A percentile compares a stretch with the other conserved stretches of the same genome.
Evolutionary conservation across 1,284 basidiomycete species (phyloP).

Genomic region (Tilletia walkeri): DNA sequence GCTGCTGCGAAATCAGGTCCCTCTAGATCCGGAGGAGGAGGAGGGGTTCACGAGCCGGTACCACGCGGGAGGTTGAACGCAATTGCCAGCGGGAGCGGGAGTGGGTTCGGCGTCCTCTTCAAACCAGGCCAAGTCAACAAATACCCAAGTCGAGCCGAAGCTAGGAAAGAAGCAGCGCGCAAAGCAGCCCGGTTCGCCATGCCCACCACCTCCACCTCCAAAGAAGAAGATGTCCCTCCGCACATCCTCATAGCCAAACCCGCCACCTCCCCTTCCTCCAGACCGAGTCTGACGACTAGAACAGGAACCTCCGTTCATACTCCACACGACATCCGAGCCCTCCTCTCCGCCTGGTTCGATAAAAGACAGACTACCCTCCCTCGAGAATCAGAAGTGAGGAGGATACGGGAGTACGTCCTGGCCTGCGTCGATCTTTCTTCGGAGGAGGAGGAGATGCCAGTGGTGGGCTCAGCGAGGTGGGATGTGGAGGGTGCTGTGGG

Average conservation of each 20-base stretch:
- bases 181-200: conserved; percentile 18
- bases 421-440: conserved; percentile 9
- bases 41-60: background rate
- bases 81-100: background rate
- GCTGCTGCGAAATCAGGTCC: background rate
- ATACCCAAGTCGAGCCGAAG: conserved; percentile 2
- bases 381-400: conserved; percentile 34
- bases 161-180: background rate
- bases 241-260: conserved; percentile 10
- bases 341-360: conserved; percentile 33
- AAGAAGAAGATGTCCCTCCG: conserved; percentile 29
- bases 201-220: conserved; percentile 25
- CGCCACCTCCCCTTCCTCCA: conserved; percentile 4
- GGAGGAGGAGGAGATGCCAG: background rate
- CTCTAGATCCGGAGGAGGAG: background rate
- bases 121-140: conserved; percentile 11
- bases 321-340: conserved; percentile 23
- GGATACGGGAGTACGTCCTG: conserved; percentile 22
- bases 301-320: conserved; percentile 24
- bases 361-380: conserved; percentile 31
- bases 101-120: background rate
- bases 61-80: background rate
- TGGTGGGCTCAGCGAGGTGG: conserved; percentile 49
- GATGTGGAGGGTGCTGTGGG: conserved; percentile 54
- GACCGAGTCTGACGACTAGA: background rate